Evolutionary conservation across 2,329 filamentous ascomycete species (phyloP), one percentile per base, ranked within the genome.

Genomic region (Alternaria dauci): DNA sequence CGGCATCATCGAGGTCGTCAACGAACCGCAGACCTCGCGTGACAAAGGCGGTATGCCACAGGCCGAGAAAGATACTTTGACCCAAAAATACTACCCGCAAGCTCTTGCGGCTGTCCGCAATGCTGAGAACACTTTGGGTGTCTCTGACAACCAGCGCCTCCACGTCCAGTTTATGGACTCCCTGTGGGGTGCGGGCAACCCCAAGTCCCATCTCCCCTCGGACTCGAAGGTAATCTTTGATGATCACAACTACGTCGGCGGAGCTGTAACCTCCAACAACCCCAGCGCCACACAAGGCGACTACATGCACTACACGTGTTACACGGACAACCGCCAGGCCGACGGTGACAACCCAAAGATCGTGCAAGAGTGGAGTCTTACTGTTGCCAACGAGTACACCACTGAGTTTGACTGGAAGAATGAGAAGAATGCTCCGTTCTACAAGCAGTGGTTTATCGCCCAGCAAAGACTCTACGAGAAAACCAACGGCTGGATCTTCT

Each of bases 361-460:
- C 18, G 82, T 89, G 2, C 86, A 86, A n/a, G 87, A 89, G 70
- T 89, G 85, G 82, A 84, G 82, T 42, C 73, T 89, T 5, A 82
- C 80, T 28, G 81, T 86, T 2, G 71, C 82, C n/a, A 76, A 85
- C 11, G 77, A 87, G 69, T 78, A 76, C 69, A 82, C 71, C 2
- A 63, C 69, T 4, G 82, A 79, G 39, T 87, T 82, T 79, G 69
- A 81, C 70, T 74, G 70, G 55, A 50, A 53, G 8, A 56, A 52
- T 0, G 23, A 61, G 4, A 72, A 71, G 7, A 79, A 81, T 25
- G 64, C 70, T 44, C 76, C 73, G 0, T 89, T 88, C 73, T 89
- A 89, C 71, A 75, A 68, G 44, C 75, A 81, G 47, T 89, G 83
- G 81, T 89, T 86, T 71, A 82, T 83, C 0, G 87, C 86, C 0